A percentile compares a stretch with the other conserved stretches of the same genome.
Evolutionary conservation across 768 basidiomycete species (phyloP).

Genomic region (Tremella fuciformis): DNA sequence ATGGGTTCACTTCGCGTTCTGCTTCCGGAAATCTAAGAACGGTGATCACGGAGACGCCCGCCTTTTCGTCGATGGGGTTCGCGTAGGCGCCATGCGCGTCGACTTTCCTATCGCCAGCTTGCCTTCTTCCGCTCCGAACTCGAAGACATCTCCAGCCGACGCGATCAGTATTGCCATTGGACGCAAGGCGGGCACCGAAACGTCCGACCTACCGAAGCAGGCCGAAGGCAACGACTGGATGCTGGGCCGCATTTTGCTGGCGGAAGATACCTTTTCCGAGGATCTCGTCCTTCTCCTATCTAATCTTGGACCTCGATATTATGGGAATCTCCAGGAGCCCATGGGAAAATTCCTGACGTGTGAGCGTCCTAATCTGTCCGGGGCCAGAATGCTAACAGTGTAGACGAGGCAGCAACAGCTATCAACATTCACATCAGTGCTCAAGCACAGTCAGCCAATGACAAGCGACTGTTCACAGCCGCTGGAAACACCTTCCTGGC

Average conservation of each 20-base stretch:
- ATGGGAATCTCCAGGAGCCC: slow-evolving; percentile 48
- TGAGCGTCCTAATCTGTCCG: slow-evolving; percentile 15
- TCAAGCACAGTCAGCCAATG: slow-evolving; percentile 28
- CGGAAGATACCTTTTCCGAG: slow-evolving; percentile 46
- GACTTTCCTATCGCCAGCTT: slow-evolving; percentile 29
- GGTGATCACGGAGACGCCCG: slow-evolving; percentile 30
- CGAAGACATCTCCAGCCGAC: slow-evolving; percentile 18
- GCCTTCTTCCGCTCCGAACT: slow-evolving; percentile 10
- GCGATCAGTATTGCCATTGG: slow-evolving; percentile 30
- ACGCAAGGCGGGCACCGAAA: slow-evolving; percentile 12
- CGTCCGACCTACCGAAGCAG: slow-evolving; percentile 4
- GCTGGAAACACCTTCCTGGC: slow-evolving; percentile 44
- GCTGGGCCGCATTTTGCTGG: slow-evolving; percentile 36
- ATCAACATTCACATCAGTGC: slow-evolving; percentile 49
- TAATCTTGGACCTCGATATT: slow-evolving; percentile 49
- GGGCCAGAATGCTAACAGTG: not conserved
- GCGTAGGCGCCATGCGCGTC: slow-evolving; percentile 43
- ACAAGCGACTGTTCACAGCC: slow-evolving; percentile 35
- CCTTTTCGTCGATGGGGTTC: slow-evolving; percentile 44
- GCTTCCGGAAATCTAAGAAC: slow-evolving; percentile 36
- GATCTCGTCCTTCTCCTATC: slow-evolving; percentile 47
- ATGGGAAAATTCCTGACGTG: slow-evolving; percentile 50
- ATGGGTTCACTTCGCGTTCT: slow-evolving; percentile 48
- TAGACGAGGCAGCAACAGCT: slow-evolving; percentile 49
- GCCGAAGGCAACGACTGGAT: slow-evolving; percentile 47